Percentiles rank a stretch among this genome's conserved stretches.
These are phyloP conservation scores for Trypethelium eluteriae DNA, from an alignment of 495 filamentous ascomycete genomes.

Conservation along the genomic window DNA sequence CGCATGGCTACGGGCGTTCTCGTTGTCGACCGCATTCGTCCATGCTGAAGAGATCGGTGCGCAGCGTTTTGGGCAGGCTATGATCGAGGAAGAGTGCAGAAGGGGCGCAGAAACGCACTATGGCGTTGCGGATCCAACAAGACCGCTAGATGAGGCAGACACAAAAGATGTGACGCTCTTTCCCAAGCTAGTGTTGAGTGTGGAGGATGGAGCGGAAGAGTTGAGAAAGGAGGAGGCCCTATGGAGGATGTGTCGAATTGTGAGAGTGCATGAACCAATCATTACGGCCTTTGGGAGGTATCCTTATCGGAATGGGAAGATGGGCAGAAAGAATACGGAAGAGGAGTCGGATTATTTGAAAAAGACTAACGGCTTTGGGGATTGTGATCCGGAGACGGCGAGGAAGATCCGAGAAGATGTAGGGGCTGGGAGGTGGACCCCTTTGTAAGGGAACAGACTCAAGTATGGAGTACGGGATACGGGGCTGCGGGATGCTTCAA, in stretches of 20 bases:
- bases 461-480: too few species aligned
- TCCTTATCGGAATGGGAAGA: slow-evolving; percentile 25
- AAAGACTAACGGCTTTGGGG: slow-evolving; percentile 17
- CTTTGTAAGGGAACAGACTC: not conserved
- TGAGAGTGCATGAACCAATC: slow-evolving; percentile 27
- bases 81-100: not conserved
- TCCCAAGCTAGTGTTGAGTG: slow-evolving; percentile 18
- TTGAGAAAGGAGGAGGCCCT: slow-evolving; percentile 17
- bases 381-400: slow-evolving; percentile 14
- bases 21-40: slow-evolving; percentile 3
- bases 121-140: not conserved
- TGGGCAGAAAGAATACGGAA: slow-evolving; percentile 18
- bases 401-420: slow-evolving; percentile 20
- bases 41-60: not conserved
- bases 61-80: not conserved
- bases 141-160: not conserved
- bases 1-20: slow-evolving; percentile 15
- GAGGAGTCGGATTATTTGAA: slow-evolving; percentile 19
- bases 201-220: slow-evolving; percentile 11
- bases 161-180: not conserved
- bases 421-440: slow-evolving; percentile 15
- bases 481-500: too few species aligned
- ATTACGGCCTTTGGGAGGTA: slow-evolving; percentile 23
- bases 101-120: not conserved
- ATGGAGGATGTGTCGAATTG: slow-evolving; percentile 25